Evolutionary conservation across 805 yeast species (phyloP), one percentile per base, ranked within the genome.

Genomic region (Pichia occidentalis): DNA sequence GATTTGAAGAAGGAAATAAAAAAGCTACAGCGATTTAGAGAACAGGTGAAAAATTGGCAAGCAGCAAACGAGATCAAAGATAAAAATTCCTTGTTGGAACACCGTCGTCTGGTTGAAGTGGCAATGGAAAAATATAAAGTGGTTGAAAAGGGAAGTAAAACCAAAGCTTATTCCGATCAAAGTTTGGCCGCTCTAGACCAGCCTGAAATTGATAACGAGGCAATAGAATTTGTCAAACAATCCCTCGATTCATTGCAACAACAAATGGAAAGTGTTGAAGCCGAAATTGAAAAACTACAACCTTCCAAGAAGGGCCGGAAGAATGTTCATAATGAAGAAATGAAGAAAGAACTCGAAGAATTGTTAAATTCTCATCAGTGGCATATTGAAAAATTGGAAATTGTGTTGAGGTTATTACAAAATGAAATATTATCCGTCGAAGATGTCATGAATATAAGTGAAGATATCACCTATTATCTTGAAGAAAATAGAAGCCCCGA

Each of bases 401-500:
- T 71, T 39, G 75, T 88, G 25, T 63, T 87, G 47, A 71, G 87
- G 46, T 66, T 80, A 53, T 60, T 92, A 37, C 95, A 85, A 46
- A 85, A 80, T 57, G 88, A 83, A 46, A 77, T 74, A 20, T 63
- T 92, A 48, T 83, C 79, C 23, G 78, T 88, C 2, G 95, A 85
- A 17, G 71, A 74, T 23, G 77, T 92, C 7, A 77, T 80, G 56
- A 77, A 68, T 21, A 74, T 87, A 43, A 80, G 81, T 56, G 98
- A 92, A 33, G 97, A 92, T 60, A 80, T 92, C 60, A 82, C 75
- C 47, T 90, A 92, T 61, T 90, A 86, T 58, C 86, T 92, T 26
- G 97, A 92, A 50, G 85, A 85, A 52, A 92, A 92, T 56, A 92
- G 83, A 61, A 95, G 85, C 40, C 92, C 80, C 7, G 97, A 92